Percentiles rank a stretch among this genome's conserved stretches.
Evolutionary conservation across 23 red algal genomes (phyloP).

Genomic region (Agarophyton chilense): DNA sequence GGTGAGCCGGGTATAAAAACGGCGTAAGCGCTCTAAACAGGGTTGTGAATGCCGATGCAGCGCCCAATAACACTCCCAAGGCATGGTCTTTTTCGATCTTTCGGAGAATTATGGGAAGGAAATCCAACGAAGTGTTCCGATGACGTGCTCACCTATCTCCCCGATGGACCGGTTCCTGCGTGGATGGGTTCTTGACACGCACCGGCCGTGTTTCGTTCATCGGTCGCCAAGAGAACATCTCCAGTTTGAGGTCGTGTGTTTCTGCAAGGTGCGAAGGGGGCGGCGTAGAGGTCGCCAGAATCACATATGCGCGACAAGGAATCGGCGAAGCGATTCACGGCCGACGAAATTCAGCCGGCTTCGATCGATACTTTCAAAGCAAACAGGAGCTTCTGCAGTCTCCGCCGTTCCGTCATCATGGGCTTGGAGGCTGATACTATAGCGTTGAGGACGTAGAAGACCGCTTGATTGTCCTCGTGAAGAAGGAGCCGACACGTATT

Average conservation of each 20-base stretch:
- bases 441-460: neutral
- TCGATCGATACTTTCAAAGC: neutral
- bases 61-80: neutral
- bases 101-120: neutral
- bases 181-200: neutral
- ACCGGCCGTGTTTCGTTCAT: neutral
- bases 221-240: neutral
- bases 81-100: slow-evolving; percentile 9
- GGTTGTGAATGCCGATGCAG: neutral
- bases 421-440: neutral
- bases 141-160: neutral
- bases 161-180: neutral
- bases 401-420: neutral
- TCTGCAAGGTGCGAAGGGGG: neutral
- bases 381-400: neutral
- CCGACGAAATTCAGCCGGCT: neutral
- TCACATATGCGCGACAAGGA: no score
- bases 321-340: slow-evolving; percentile 7
- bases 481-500: neutral
- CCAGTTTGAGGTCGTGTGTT: neutral
- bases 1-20: no score
- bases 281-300: neutral
- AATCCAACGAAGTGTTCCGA: neutral
- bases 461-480: slow-evolving; percentile 12
- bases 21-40: neutral